Conservation (phyloP, 1,284 basidiomycete genomes). For the Cutaneotrichosporon sp. region DNA sequence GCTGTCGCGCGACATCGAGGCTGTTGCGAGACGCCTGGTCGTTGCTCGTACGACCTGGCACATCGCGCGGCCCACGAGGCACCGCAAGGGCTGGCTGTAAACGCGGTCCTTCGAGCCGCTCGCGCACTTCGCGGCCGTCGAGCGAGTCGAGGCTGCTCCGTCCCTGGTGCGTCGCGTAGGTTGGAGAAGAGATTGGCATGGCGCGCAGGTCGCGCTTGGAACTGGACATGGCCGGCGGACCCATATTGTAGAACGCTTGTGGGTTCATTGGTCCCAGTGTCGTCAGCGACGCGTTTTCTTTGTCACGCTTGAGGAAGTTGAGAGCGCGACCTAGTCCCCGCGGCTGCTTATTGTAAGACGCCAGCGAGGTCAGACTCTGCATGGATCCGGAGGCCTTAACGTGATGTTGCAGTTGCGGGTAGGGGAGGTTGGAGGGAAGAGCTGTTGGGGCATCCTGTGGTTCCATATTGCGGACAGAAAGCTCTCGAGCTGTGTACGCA, state of each 20-base stretch:
- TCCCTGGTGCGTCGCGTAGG: not conserved
- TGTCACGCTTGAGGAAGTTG: constrained; percentile 37
- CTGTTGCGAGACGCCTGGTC: not conserved
- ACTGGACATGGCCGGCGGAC: not conserved
- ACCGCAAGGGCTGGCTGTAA: constrained; percentile 2
- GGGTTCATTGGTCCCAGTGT: not conserved
- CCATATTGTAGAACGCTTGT: not conserved
- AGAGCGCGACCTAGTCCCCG: not conserved
- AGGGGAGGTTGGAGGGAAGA: constrained; percentile 63
- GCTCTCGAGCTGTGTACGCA: constrained; percentile 43
- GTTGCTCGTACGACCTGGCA: constrained; percentile 3
- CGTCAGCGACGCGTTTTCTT: constrained; percentile 13
- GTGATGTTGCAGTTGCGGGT: constrained; percentile 56
- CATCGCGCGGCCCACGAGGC: constrained; percentile 10
- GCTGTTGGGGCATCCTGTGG: constrained; percentile 38
- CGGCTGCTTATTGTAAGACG: constrained; percentile 21
- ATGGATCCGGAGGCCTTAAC: constrained; percentile 20
- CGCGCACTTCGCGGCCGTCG: too few species aligned
- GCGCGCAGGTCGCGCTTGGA: constrained; percentile 10
- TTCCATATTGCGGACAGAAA: constrained; percentile 38
- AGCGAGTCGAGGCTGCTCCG: constrained; percentile 1
- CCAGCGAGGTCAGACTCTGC: constrained; percentile 27
- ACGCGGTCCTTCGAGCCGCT: too few species aligned
- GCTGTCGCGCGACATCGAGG: not conserved
- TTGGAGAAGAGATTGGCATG: not conserved